Evolutionary conservation across 257 asterid species (phyloP).

Genomic region (Solanum dulcamara): DNA sequence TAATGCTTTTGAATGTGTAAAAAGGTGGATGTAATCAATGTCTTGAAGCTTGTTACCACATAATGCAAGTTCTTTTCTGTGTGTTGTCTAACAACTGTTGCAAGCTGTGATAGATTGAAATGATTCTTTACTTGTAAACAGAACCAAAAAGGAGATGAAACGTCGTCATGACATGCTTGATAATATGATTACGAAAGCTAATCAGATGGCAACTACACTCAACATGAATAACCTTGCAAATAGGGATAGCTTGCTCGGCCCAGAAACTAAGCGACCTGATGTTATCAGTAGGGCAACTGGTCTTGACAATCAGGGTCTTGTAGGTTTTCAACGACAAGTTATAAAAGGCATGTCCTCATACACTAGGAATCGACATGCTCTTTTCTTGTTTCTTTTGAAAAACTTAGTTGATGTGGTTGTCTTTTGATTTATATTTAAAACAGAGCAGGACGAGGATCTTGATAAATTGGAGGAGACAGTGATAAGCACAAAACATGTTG

Average conservation of each 20-base stretch:
- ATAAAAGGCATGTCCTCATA: constrained; percentile 9
- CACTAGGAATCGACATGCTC: not conserved
- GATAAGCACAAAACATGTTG: constrained; percentile 10
- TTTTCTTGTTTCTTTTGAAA: not conserved
- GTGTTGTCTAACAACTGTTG: not conserved
- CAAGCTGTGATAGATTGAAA: not conserved
- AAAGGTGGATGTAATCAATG: not conserved
- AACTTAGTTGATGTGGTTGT: not conserved
- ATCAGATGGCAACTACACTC: constrained; percentile 14
- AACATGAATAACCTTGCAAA: constrained; percentile 14
- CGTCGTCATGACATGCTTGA: constrained; percentile 13
- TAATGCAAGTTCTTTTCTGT: not conserved
- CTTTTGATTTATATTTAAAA: not conserved
- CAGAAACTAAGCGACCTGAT: constrained; percentile 14
- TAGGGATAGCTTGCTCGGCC: constrained; percentile 18
- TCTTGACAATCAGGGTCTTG: constrained; percentile 15
- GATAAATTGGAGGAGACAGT: constrained; percentile 11
- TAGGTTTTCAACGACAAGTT: constrained; percentile 15
- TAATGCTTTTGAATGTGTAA: not conserved
- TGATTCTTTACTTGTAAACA: not conserved
- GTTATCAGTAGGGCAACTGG: constrained; percentile 9
- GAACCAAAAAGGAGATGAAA: constrained; percentile 13
- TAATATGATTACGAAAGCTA: constrained; percentile 7
- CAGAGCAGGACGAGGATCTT: constrained; percentile 14
- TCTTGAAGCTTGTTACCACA: not conserved